phyloP scores from a whole-genome alignment of 495 filamentous ascomycete species.

The Aspergillus mulundensis region DNA sequence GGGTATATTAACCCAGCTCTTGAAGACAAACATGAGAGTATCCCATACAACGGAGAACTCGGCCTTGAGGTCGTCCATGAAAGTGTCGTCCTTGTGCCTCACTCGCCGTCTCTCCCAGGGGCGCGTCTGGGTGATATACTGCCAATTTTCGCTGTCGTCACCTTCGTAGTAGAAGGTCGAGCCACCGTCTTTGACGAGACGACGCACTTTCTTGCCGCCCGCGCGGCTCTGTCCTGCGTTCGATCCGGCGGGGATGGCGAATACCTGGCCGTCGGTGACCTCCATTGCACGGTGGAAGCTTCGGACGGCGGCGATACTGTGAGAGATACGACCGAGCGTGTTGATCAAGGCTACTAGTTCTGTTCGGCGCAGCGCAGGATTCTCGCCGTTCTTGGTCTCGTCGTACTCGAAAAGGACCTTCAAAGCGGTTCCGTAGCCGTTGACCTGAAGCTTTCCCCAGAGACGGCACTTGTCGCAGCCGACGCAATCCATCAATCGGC shows the following conservation, averaged over 20 bases:
- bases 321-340: constrained; percentile 80
- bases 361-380: constrained; percentile 75
- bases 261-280: constrained; percentile 29
- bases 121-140: constrained; percentile 29
- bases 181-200: constrained; percentile 32
- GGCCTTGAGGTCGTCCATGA: constrained; percentile 55
- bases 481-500: constrained; percentile 95
- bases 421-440: constrained; percentile 88
- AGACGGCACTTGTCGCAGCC: constrained; percentile 98
- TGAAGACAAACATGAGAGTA: constrained; percentile 61
- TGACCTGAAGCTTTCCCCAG: constrained; percentile 97
- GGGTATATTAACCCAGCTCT: constrained; percentile 67
- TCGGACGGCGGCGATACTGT: constrained; percentile 68
- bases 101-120: constrained; percentile 35
- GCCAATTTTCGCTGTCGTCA: constrained; percentile 33
- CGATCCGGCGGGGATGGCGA: constrained; percentile 31
- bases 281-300: constrained; percentile 64
- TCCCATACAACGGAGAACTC: constrained; percentile 62
- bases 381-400: constrained; percentile 66
- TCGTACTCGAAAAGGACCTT: constrained; percentile 97
- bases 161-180: constrained; percentile 44
- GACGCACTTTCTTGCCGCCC: constrained; percentile 16
- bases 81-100: constrained; percentile 31
- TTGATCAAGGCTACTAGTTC: constrained; percentile 94
- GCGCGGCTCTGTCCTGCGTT: constrained; percentile 16